A percentile compares a stretch with the other conserved stretches of the same genome.
Evolutionary conservation across 2,329 filamentous ascomycete species (phyloP).

Genomic region (Byssoonygena ceratinophila): DNA sequence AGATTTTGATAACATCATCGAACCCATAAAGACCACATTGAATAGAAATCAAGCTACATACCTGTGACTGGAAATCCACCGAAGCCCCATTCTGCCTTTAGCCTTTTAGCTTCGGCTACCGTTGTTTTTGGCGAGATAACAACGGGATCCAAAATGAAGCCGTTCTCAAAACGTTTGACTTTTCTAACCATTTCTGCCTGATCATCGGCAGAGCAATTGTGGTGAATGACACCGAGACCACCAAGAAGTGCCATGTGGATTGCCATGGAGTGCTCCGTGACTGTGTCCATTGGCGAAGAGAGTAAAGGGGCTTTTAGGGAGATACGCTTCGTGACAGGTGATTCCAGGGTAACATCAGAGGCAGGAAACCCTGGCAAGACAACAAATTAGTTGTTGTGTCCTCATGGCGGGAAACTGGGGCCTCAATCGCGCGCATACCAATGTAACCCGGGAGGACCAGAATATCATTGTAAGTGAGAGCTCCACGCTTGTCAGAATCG

Average conservation of each 20-base stretch:
- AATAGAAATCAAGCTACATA: slow-evolving; percentile 22
- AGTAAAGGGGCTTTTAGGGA: slow-evolving; percentile 92
- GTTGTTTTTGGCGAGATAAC: slow-evolving; percentile 81
- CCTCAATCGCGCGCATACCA: slow-evolving; percentile 41
- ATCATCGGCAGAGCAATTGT: slow-evolving; percentile 96
- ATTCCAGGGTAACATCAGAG: slow-evolving; percentile 76
- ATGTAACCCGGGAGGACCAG: slow-evolving; percentile 94
- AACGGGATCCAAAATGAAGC: slow-evolving; percentile 92
- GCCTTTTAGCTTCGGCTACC: slow-evolving; percentile 75
- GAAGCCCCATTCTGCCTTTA: slow-evolving; percentile 98
- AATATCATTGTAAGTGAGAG: slow-evolving; percentile 98
- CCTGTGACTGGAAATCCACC: slow-evolving; percentile 97
- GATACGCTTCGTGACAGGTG: slow-evolving; percentile 89
- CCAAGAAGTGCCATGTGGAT: slow-evolving; percentile 63
- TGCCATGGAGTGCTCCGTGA: slow-evolving; percentile 98
- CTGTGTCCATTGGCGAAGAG: slow-evolving; percentile 98
- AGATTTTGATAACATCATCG: slow-evolving; percentile 60
- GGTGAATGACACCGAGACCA: slow-evolving; percentile 75
- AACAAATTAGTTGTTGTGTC: slow-evolving; percentile 1
- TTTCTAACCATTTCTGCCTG: slow-evolving; percentile 99
- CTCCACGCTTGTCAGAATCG: slow-evolving; percentile 82
- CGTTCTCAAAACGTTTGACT: slow-evolving; percentile 98
- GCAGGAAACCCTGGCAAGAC: slow-evolving; percentile 63
- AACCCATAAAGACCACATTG: slow-evolving; percentile 15
- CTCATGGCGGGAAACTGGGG: slow-evolving; percentile 13